Evolutionary conservation across 2,329 filamentous ascomycete species (phyloP), one percentile per base, ranked within the genome.

Genomic region (Colletotrichum agaves): DNA sequence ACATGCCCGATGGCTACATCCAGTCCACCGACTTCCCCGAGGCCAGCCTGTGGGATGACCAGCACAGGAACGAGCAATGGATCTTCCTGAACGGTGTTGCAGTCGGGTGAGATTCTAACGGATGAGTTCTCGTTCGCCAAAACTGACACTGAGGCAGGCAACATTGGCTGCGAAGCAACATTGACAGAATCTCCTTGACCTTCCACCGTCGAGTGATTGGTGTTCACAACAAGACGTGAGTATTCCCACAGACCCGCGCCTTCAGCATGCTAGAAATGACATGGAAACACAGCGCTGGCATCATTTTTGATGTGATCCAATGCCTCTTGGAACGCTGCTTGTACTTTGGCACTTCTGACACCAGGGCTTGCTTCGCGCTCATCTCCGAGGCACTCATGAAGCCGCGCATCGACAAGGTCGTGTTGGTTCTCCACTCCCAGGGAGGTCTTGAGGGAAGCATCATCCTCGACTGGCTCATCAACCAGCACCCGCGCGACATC

Each of bases 51-150:
- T 67, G 64, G 64, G 53, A 64, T 3, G 53, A 68, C 8, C 41
- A 62, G 19, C 84, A 88, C 75, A 80, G 81, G 11, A 82, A 88
- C 59, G 92, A 94, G 78, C 86, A 90, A 73, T 95, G 92, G 92
- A 83, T 94, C n/a, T 94, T 92, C 74, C 77, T 94, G 58, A 94
- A 94, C 73, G 92, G 92, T 1, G 88, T 94, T 31, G 87, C 85
- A 10, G 84, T 85, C 37, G 86, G 85, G 87, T 89, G 78, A 67
- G 84, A 8, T 13, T 10, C 10, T 80, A 37, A 37, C 5, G 6
- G 15, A 10, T 0, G 5, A 2, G 4, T 19, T 19, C 4, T 11
- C 3, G 3, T 12, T 5, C 10, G 2, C 11, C 1, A 12, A n/a
- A 13, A 23, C 31, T 41, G 17, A 63, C 31, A 15, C 13, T 5